Conservation (phyloP, 257 asterid species). For the Solanum pinnatisectum region DNA sequence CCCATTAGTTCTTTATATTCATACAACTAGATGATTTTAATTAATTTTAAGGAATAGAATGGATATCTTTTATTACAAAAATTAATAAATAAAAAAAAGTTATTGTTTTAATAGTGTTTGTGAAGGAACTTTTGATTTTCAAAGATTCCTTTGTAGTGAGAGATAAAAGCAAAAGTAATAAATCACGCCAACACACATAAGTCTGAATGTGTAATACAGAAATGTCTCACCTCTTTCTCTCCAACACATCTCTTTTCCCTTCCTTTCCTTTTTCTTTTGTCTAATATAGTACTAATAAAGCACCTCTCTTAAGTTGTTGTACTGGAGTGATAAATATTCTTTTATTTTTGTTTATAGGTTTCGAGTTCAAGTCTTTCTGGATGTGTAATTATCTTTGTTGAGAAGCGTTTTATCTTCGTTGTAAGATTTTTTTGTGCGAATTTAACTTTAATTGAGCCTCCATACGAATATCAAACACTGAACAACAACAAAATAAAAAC, state of each 20-base stretch:
- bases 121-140: conserved; percentile 30
- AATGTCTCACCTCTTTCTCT: conserved; percentile 4
- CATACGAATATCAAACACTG: background rate
- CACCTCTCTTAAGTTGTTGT: background rate
- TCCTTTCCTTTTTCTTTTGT: conserved; percentile 28
- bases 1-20: background rate
- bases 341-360: background rate
- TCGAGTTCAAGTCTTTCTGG: too few species aligned
- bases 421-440: fast-evolving
- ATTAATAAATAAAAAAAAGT: background rate
- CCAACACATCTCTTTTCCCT: conserved; percentile 35
- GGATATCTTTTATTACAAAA: background rate
- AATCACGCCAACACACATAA: conserved; percentile 34
- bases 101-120: background rate
- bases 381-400: too few species aligned
- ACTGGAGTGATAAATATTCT: background rate
- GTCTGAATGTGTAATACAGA: conserved; percentile 4
- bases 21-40: background rate
- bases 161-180: conserved; percentile 55
- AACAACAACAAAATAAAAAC: background rate
- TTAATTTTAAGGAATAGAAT: background rate
- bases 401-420: background rate
- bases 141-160: conserved; percentile 55
- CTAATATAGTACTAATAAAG: background rate
- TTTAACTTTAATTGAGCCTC: fast-evolving